Evolutionary conservation across 78 protist species (phyloP).

Genomic region (Cavenderia fasciculata): DNA sequence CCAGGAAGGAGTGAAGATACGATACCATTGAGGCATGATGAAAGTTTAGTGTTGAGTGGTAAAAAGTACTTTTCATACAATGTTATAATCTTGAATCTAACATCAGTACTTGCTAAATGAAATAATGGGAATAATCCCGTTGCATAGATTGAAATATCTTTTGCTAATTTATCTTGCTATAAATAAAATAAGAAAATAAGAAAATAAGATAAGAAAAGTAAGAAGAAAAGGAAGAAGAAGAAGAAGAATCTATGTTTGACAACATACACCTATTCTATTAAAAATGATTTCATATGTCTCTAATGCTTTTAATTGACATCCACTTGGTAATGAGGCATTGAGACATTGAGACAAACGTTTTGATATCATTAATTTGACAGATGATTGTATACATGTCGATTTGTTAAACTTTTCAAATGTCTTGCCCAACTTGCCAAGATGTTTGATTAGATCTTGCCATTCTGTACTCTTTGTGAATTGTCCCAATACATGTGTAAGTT

Average conservation of each 20-base stretch:
- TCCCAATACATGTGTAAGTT: constrained; percentile 36
- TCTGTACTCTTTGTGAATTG: constrained; percentile 54
- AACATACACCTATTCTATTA: constrained; percentile 63
- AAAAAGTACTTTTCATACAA: constrained; percentile 49
- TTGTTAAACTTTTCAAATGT: constrained; percentile 39
- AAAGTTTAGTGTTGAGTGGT: constrained; percentile 34
- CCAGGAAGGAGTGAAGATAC: constrained; percentile 73
- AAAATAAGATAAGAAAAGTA: neutral
- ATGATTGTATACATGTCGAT: constrained; percentile 49
- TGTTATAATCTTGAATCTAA: constrained; percentile 43
- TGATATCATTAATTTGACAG: constrained; percentile 51
- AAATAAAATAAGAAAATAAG: neutral
- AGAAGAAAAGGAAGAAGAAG: neutral
- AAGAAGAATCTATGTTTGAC: neutral
- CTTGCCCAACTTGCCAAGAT: constrained; percentile 45
- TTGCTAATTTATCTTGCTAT: constrained; percentile 62
- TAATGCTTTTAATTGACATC: constrained; percentile 72
- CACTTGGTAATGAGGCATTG: constrained; percentile 82
- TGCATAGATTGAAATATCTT: constrained; percentile 80
- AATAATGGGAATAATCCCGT: constrained; percentile 79
- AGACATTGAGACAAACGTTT: constrained; percentile 81
- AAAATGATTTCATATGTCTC: constrained; percentile 75
- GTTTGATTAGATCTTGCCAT: constrained; percentile 81
- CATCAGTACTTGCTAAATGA: constrained; percentile 73
- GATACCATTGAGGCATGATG: constrained; percentile 55